Conservation (phyloP, 306 rosid species). For the Glycyrrhiza uralensis region DNA sequence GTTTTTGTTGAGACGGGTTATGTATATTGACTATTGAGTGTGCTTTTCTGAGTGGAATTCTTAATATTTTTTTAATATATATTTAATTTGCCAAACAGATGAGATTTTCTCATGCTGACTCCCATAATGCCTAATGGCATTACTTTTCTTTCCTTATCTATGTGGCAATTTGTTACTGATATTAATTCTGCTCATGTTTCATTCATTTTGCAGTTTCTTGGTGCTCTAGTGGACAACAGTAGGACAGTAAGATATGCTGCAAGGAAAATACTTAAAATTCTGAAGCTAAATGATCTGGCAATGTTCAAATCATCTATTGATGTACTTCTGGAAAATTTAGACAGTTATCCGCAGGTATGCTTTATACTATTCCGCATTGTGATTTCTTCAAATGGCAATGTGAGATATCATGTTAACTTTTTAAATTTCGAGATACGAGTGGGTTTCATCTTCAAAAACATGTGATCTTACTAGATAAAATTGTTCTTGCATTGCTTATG, state of each 20-base stretch:
- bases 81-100: not conserved
- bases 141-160: not conserved
- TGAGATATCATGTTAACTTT: constrained; percentile 5
- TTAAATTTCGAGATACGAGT: not conserved
- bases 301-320: constrained; percentile 55
- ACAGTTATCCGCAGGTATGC: constrained; percentile 59
- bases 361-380: not conserved
- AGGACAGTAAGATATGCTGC: constrained; percentile 49
- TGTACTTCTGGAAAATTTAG: constrained; percentile 61
- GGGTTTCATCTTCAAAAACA: not conserved
- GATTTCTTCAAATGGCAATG: not conserved
- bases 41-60: constrained; percentile 3
- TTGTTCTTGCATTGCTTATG: not conserved
- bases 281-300: constrained; percentile 48
- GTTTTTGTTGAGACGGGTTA: not conserved
- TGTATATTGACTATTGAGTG: not conserved
- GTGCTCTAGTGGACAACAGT: constrained; percentile 51
- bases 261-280: constrained; percentile 60
- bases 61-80: not conserved
- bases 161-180: not conserved
- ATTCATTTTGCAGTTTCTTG: constrained; percentile 68
- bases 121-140: not conserved
- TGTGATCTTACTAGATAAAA: not conserved
- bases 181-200: not conserved
- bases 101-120: constrained; percentile 5